Evolutionary conservation across 2,329 filamentous ascomycete genomes (phyloP).

Genomic region (Xylaria sp.): DNA sequence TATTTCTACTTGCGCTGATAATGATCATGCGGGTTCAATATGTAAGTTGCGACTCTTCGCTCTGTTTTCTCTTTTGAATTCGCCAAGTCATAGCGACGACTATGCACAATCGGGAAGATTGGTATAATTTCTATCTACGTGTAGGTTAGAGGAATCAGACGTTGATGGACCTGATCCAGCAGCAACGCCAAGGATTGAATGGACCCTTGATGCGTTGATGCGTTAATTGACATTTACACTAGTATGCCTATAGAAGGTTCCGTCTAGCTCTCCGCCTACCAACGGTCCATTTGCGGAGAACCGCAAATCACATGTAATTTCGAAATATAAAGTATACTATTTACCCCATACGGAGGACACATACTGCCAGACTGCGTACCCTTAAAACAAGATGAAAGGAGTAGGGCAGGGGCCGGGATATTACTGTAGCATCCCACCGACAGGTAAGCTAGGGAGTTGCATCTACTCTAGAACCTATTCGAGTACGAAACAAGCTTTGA

Average conservation of each 20-base stretch:
- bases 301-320: conserved; percentile 25
- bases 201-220: conserved; percentile 44
- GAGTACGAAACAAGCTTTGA: background rate
- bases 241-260: conserved; percentile 2
- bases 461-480: background rate
- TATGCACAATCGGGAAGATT: background rate
- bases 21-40: background rate
- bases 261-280: conserved; percentile 33
- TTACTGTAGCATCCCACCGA: conserved; percentile 4
- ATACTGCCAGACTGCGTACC: too few relatives aligned
- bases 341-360: conserved; percentile 8
- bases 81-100: background rate
- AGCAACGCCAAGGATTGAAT: conserved; percentile 40
- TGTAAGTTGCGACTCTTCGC: background rate
- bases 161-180: conserved; percentile 20
- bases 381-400: background rate
- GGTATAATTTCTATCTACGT: background rate
- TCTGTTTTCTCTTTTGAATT: background rate
- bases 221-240: conserved; percentile 33
- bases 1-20: background rate
- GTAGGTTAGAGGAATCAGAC: background rate
- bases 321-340: background rate
- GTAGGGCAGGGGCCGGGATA: conserved; percentile 12
- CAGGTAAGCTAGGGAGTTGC: background rate
- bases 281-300: conserved; percentile 34